These are phyloP conservation scores for Lichina pygmaea DNA, from an alignment of 495 filamentous ascomycete genomes.

Conservation along the genomic window DNA sequence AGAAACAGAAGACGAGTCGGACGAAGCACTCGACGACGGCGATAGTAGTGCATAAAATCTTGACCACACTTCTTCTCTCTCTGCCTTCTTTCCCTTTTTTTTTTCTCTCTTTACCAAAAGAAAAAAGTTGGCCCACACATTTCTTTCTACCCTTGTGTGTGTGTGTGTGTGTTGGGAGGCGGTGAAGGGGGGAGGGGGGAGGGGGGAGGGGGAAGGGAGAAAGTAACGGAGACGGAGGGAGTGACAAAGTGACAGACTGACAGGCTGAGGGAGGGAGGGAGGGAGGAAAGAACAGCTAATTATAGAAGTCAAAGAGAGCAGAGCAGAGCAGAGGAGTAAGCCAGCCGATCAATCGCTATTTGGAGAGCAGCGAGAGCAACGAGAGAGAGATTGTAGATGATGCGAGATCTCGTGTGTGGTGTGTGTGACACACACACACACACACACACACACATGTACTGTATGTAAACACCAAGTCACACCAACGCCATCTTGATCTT, in stretches of 20 bases:
- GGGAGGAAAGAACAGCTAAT: background rate
- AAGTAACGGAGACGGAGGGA: background rate
- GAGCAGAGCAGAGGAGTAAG: background rate
- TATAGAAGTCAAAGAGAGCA: background rate
- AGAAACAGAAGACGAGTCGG: background rate
- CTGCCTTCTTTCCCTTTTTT: background rate
- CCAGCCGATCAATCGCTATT: background rate
- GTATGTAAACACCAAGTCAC: background rate
- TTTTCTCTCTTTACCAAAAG: background rate
- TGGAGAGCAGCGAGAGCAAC: background rate
- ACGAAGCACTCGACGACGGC: slow-evolving; percentile 2
- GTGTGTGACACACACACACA: background rate
- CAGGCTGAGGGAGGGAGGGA: background rate
- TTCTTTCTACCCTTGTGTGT: too few relatives aligned
- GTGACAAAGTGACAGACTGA: background rate
- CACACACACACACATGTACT: background rate
- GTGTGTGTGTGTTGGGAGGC: too few relatives aligned
- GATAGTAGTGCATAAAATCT: slow-evolving; percentile 1
- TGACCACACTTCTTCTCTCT: background rate
- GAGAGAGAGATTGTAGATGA: background rate
- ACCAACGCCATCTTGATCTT: slow-evolving; percentile 50
- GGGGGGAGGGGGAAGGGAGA: slow-evolving; percentile 3
- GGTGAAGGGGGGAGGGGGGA: background rate
- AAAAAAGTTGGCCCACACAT: too few relatives aligned
- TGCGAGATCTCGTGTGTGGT: background rate